Base-by-base conservation (phyloP, 2,329 filamentous ascomycete genomes). In the Pyrenochaeta sp. region DNA sequence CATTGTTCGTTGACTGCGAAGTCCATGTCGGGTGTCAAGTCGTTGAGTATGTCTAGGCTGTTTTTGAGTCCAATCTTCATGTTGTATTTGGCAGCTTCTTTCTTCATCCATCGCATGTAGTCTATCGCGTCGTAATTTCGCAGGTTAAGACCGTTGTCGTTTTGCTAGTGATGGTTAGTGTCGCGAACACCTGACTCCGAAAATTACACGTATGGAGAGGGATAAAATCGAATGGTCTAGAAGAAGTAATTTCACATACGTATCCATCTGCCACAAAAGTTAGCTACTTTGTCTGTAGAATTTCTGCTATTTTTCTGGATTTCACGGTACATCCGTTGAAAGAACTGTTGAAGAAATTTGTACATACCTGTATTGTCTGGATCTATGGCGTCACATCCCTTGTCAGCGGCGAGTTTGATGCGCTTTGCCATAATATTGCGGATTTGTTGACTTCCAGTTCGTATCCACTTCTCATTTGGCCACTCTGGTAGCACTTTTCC, bases 1-100 rank as follows among this genome's bases (percentile, higher is more conserved):
- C 65, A 68, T 41, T 68, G 55, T 37, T 68, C 65, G 44, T 68
- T 67, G 27, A 68, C 63, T 10, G 63, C 61, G 39, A 66, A 67
- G 41, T 63, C 58, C 24, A 67, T 36, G 38, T 53, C 48, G 3
- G 53, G 20, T 1, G 53, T 15, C 7, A 67, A 30, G n/a, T 44
- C 28, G 39, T 37, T 38, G 8, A 67, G 30, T 13, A 67, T 68
- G 35, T 62, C 58, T 10, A 65, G 29, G 34, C 58, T 60, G 44
- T 68, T 67, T 35, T 68, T 68, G 2, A 68, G 49, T 3, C 63
- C 63, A 17, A 62, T 58, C 18, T 54, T 50, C 52, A 68, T 55
- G 32, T 38, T 44, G 29, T 63, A 56, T 13, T 48, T 45, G 6
- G 54, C 41, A 4, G 65, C 63, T 39, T 51, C 55, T 31, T 42